Percentiles rank a stretch among this genome's conserved stretches.
Conservation (phyloP, 2,329 filamentous ascomycete species). For the Aspergillus novofumigatus region DNA sequence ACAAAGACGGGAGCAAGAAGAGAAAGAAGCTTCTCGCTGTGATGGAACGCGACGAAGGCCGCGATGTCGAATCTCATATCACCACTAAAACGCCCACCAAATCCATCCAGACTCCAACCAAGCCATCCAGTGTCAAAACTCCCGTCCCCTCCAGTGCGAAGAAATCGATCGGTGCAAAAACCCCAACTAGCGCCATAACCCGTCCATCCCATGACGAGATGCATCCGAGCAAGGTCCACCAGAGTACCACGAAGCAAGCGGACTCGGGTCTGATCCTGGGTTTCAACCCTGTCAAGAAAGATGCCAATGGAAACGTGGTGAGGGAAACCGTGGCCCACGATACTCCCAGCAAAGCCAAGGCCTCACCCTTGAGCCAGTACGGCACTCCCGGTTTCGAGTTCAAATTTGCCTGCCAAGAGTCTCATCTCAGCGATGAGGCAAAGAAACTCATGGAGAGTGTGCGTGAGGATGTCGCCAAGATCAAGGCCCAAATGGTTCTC, state of each 20-base stretch:
- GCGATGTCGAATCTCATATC: constrained; percentile 27
- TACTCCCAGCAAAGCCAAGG: constrained; percentile 42
- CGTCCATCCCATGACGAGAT: constrained; percentile 76
- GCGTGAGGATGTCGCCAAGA: constrained; percentile 65
- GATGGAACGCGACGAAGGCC: constrained; percentile 45
- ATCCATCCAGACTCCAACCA: constrained; percentile 19
- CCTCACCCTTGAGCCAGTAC: constrained; percentile 32
- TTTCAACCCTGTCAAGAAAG: constrained; percentile 67
- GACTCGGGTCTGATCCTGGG: constrained; percentile 79
- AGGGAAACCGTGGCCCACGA: constrained; percentile 27
- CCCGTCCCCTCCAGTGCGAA: constrained; percentile 21
- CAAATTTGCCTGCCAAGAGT: constrained; percentile 41
- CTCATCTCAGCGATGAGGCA: constrained; percentile 47
- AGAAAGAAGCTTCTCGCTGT: constrained; percentile 40
- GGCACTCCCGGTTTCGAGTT: constrained; percentile 46
- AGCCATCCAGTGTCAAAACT: constrained; percentile 11
- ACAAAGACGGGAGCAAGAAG: constrained; percentile 2
- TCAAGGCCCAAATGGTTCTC: constrained; percentile 64
- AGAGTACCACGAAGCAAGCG: constrained; percentile 67
- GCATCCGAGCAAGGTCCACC: constrained; percentile 81
- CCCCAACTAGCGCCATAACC: constrained; percentile 53
- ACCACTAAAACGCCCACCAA: constrained; percentile 5
- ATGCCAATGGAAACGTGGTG: constrained; percentile 33
- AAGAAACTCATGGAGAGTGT: constrained; percentile 62
- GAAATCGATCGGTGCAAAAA: constrained; percentile 25